phyloP scores from a whole-genome alignment of 108 stramenopile species.

The Nitzschia sp. region DNA sequence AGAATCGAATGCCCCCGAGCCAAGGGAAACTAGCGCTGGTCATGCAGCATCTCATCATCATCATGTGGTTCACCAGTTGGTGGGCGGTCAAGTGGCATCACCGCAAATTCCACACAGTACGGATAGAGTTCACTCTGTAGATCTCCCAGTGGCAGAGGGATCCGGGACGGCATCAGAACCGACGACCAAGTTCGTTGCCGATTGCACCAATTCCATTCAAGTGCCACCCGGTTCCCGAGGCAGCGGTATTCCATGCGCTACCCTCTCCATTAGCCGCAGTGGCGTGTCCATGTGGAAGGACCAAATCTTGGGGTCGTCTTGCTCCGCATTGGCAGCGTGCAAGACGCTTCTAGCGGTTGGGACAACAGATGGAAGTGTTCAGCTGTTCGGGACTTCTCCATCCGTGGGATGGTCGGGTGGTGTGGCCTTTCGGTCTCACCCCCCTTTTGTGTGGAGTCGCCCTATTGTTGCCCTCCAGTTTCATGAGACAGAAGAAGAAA shows the following conservation, averaged over 20 bases:
- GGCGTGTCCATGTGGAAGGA: constrained; percentile 67
- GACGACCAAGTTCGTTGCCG: constrained; percentile 46
- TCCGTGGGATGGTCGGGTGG: constrained; percentile 69
- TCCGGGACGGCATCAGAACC: constrained; percentile 10
- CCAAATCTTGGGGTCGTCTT: constrained; percentile 59
- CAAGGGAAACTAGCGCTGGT: not conserved
- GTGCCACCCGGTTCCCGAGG: constrained; percentile 40
- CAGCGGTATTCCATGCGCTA: constrained; percentile 49
- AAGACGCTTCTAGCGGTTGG: constrained; percentile 61
- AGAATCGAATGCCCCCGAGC: constrained; percentile 2
- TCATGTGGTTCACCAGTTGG: not conserved
- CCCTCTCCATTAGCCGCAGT: constrained; percentile 57
- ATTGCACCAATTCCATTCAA: constrained; percentile 62
- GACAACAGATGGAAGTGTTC: constrained; percentile 69
- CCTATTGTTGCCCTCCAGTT: constrained; percentile 55
- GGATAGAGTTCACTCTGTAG: constrained; percentile 58
- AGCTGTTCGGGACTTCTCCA: constrained; percentile 78
- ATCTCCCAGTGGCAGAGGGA: constrained; percentile 35
- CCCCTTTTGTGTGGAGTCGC: constrained; percentile 69
- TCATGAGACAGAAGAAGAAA: constrained; percentile 20
- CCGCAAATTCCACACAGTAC: constrained; percentile 62
- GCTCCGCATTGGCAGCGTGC: constrained; percentile 61
- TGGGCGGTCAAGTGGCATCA: constrained; percentile 5
- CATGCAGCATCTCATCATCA: not conserved
- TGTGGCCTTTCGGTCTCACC: constrained; percentile 68